Base-by-base conservation (phyloP, 805 yeast species). In the Metschnikowia gelsemii region DNA sequence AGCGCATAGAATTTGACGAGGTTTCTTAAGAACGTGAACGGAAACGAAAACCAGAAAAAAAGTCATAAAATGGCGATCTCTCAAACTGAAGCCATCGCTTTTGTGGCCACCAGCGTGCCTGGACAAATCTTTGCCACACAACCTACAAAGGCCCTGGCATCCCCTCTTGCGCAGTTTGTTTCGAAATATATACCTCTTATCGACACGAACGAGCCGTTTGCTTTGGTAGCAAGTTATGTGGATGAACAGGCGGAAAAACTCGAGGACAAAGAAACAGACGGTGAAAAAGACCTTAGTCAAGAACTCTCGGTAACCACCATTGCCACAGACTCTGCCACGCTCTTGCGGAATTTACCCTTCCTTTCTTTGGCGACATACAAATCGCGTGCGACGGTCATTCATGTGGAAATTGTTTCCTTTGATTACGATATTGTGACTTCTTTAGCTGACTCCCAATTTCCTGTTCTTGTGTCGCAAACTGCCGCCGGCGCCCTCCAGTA, bases 341-440 rank as follows among this genome's bases (percentile, higher is more conserved):
- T 87, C 13, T 67, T 86, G 46, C 68, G 72, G 29, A 74, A 78
- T 43, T 67, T 88, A 40, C 88, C 95, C 12, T 72, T 72, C 39
- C 68, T 88, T 34, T 64, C 73, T 1, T 52, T 55, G n/a, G 25
- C 55, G 11, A 46, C 51, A 19, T 66, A 79, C 52, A 59, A 62
- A 45, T 52, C 61, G 21, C 47, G 57, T 14, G 66, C 78, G 1
- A 71, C 77, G 20, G 82, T 84, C n/a, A 62, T 84, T 40, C 85
- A 82, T 55, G 79, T 80, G 26, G 76, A 78, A 45, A 59, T 84
- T 36, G 46, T 70, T n/a, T 61, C 71, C 40, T 72, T 73, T 47
- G 96, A 89, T 59, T 87, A 72, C 63, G 79, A 85, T 20, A 66
- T 77, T 12, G 75, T 87, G 20, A 70, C 91, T n/a, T 75, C 87